Evolutionary conservation across 305 asterid species (phyloP).

Genomic region (Petunia hybrid): DNA sequence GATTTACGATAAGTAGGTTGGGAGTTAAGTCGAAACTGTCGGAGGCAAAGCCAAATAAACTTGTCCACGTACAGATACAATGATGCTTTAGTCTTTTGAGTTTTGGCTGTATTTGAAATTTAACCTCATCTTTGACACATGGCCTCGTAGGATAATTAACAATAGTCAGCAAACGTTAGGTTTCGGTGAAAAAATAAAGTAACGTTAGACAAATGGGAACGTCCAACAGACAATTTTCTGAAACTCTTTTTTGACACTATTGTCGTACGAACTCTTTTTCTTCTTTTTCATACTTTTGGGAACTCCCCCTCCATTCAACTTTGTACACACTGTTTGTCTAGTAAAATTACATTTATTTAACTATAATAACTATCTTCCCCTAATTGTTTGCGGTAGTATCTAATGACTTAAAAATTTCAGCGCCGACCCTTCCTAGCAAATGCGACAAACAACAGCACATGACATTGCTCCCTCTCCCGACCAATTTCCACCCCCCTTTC

Average conservation of each 20-base stretch:
- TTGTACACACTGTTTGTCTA: background rate
- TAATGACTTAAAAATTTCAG: conserved; percentile 17
- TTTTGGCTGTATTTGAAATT: conserved; percentile 10
- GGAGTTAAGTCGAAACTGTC: background rate
- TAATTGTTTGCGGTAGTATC: conserved; percentile 32
- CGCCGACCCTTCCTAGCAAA: conserved; percentile 40
- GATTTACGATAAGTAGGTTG: background rate
- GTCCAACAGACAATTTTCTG: conserved; percentile 28
- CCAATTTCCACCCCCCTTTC: background rate
- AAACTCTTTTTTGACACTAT: conserved; percentile 32
- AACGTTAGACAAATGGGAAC: conserved; percentile 23
- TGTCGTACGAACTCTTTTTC: background rate
- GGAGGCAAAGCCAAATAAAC: background rate
- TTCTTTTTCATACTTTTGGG: conserved; percentile 7
- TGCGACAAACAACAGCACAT: conserved; percentile 51
- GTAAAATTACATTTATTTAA: background rate
- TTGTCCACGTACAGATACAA: conserved; percentile 7
- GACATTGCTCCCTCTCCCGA: conserved; percentile 32
- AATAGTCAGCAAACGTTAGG: background rate
- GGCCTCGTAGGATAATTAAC: conserved; percentile 31
- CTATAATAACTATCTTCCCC: background rate
- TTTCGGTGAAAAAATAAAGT: too few relatives aligned
- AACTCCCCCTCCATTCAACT: background rate
- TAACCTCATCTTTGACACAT: conserved; percentile 12
- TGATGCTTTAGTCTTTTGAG: background rate